Base-by-base conservation (phyloP, 2,329 filamentous ascomycete species). In the Apiospora koreana region DNA sequence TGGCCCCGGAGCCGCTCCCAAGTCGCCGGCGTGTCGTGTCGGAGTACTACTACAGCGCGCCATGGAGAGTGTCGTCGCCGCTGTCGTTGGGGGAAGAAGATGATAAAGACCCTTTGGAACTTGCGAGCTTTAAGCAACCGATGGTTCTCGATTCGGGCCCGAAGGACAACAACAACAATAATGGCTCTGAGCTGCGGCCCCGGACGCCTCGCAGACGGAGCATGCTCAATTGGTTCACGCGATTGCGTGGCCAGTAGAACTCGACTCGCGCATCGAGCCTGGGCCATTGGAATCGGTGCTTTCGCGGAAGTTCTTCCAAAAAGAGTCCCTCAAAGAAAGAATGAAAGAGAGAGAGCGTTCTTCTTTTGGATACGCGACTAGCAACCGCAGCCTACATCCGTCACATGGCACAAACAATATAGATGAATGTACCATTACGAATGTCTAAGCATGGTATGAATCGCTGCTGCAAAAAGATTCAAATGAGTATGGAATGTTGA, bases 191-290 rank as follows among this genome's bases (percentile, higher is more conserved):
- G 50, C 28, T 58, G 21, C 28, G 50, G 28, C 31, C 21, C 23
- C 16, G 25, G 48, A 54, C 23, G 8, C 54, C 54, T 9, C 21
- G 21, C 50, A 79, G 77, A 76, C 80, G 74, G 71, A 77, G 70
- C 69, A 73, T 81, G 71, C 67, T 76, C 58, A 75, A 76, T 28
- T 81, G 79, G 79, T 73, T 81, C 68, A 78, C 76, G 28, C 77
- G 75, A 68, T 69, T 80, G 14, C 76, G 76, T 35, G 76, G 74
- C 72, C 79, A 77, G 71, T 80, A 80, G 76, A 62, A 71, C 68
- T 73, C 43, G 18, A 74, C 70, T 71, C 23, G 46, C 68, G 67
- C 25, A 68, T 62, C 67, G 54, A 64, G 43, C 21, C 6, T 18
- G 43, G 43, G 18, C 43, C n/a, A 46, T 9, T 46, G 43, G 43